These are phyloP conservation scores for Erodium trifolium DNA, from an alignment of 441 rosid genomes.

Conservation along the genomic window DNA sequence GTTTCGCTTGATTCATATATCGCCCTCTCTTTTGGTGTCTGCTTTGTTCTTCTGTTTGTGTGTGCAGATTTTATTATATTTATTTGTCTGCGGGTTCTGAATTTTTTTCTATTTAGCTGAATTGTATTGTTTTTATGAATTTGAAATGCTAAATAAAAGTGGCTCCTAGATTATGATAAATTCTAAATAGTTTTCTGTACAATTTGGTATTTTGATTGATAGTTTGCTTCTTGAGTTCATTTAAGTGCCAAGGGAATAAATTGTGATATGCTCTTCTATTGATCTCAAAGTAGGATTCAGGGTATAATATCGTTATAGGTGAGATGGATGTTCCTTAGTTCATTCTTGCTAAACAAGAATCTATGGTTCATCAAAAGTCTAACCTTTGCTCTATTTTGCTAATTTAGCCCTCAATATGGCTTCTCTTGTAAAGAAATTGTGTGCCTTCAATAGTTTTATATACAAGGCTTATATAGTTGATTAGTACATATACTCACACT, in stretches of 20 bases:
- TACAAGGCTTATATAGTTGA: no score
- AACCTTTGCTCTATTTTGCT: no score
- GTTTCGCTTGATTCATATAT: not conserved
- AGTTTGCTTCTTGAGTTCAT: not conserved
- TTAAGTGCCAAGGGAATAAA: not conserved
- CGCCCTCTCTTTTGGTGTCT: not conserved
- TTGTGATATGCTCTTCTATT: not conserved
- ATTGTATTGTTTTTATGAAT: not conserved
- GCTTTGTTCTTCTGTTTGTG: not conserved
- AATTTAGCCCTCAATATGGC: not conserved
- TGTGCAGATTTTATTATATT: not conserved
- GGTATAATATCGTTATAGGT: not conserved
- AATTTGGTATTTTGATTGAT: not conserved
- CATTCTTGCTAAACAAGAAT: not conserved
- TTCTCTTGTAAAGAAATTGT: no score
- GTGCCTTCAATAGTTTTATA: no score
- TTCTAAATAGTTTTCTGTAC: not conserved
- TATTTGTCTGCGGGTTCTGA: not conserved
- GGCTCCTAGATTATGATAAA: not conserved
- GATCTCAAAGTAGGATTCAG: not conserved
- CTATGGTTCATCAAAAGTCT: no score
- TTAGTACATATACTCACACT: no score
- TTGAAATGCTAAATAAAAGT: not conserved
- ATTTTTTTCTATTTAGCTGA: no score
- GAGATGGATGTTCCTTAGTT: not conserved